Base-by-base conservation (phyloP, 495 filamentous ascomycete species). In the Hypoxylon fuscum region DNA sequence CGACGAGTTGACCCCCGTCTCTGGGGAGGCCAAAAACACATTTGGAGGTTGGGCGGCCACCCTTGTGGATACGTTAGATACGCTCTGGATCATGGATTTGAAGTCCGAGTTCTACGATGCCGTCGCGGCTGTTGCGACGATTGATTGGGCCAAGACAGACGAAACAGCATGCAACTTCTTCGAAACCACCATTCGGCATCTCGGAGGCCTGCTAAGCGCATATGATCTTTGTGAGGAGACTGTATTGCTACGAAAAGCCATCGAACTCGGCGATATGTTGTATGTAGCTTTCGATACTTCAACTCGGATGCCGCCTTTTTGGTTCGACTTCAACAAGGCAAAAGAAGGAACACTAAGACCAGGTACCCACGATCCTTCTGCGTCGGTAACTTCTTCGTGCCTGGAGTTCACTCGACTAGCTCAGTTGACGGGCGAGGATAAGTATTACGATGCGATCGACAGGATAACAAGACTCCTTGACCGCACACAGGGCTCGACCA, bases 321-420 rank as follows among this genome's bases (percentile, higher is more conserved):
- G 66, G 71, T 31, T 85, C 22, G 87, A 90, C 38, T 88, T 91
- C 64, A 81, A 88, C 23, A 91, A 95, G 61, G 91, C 93, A n/a
- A 87, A 92, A 69, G 76, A 91, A 38, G 93, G 84, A 5, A 85
- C 88, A 45, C 79, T 96, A 34, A 64, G 92, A 15, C 89, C 90
- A 5, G 66, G 66, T 7, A 64, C 53, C 2, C 64, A 66, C 48
- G 72, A 75, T 20, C 67, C 70, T 5, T 66, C 90, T 11, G 90
- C 91, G 0, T 88, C 92, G 62, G 71, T 96, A 17, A 90, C 90
- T 7, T 90, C 90, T 40, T 82, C 95, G 23, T 87, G 88, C 5
- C 73, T 96, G 52, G 92, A 96, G 74, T 94, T 96, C 67, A 93
- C 88, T 11, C 85, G 91, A n/a, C 76, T 96, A 18, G 86, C 92